Conservation (phyloP, 2,329 filamentous ascomycete genomes). For the Lasiodiplodia gonubiensis region DNA sequence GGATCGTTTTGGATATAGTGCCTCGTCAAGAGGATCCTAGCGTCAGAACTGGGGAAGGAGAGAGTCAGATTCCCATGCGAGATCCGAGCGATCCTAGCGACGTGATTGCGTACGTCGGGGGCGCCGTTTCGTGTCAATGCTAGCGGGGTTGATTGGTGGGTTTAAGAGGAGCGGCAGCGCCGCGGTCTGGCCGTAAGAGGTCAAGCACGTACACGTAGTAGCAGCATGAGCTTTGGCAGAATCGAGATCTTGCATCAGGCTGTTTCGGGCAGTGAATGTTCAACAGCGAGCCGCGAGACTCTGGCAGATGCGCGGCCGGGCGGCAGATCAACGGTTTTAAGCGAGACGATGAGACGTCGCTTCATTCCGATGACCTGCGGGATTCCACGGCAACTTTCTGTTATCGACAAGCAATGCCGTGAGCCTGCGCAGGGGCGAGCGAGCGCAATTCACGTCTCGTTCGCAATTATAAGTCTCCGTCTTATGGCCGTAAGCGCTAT, state of each 20-base stretch:
- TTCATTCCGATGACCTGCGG: neutral
- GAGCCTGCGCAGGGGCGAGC: neutral
- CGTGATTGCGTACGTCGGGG: neutral
- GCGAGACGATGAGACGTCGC: slow-evolving; percentile 4
- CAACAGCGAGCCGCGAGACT: slow-evolving; percentile 3
- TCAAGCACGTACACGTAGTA: slow-evolving; percentile 10
- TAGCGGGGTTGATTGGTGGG: neutral
- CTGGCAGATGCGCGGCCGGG: neutral
- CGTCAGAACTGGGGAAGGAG: neutral
- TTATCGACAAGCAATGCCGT: neutral
- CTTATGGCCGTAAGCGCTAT: too few species aligned
- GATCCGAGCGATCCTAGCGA: slow-evolving; percentile 12
- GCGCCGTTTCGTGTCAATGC: neutral
- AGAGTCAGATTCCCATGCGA: neutral
- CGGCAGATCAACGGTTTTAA: slow-evolving; percentile 17
- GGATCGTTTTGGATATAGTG: slow-evolving; percentile 17
- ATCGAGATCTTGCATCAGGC: slow-evolving; percentile 41
- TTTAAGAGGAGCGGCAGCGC: neutral
- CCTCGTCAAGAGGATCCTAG: neutral
- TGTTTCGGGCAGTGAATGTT: slow-evolving; percentile 41
- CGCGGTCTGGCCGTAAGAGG: neutral
- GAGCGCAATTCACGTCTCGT: too few species aligned
- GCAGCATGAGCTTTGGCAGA: neutral
- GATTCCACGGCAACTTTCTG: neutral
- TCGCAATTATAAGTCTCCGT: neutral